phyloP scores from a whole-genome alignment of 139 green algal genomes.

The Penium margaritaceum region DNA sequence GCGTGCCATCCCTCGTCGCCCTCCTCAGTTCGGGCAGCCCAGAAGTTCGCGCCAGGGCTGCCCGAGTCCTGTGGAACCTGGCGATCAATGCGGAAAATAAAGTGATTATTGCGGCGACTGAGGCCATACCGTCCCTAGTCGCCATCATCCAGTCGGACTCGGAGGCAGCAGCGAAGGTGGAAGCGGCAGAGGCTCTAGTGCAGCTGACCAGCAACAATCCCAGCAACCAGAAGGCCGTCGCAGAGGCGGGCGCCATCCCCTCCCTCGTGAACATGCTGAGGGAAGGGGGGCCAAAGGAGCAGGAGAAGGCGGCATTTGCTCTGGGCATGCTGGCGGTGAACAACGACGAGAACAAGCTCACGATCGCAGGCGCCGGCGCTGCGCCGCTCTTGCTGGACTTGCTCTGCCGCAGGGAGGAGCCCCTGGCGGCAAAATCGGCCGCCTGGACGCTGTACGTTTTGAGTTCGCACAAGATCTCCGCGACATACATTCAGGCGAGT shows the following conservation, averaged over 20 bases:
- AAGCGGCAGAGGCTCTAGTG: neutral
- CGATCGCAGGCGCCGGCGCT: neutral
- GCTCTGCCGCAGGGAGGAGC: neutral
- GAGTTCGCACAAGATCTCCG: neutral
- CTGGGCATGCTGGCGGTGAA: neutral
- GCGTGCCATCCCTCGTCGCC: neutral
- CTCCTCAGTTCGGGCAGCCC: neutral
- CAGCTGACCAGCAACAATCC: neutral
- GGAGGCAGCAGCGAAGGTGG: neutral
- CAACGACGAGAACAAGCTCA: constrained; percentile 9
- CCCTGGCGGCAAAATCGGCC: neutral
- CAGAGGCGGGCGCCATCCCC: neutral
- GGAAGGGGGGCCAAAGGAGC: neutral
- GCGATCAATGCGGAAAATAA: constrained; percentile 6
- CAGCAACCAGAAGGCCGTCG: neutral
- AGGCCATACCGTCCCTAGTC: neutral
- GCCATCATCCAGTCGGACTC: constrained; percentile 4
- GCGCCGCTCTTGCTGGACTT: neutral
- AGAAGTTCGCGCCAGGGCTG: neutral
- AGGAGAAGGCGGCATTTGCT: constrained; percentile 4
- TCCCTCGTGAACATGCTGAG: constrained; percentile 9
- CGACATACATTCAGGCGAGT: constrained; percentile 3
- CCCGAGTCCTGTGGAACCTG: constrained; percentile 1
- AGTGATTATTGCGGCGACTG: neutral
- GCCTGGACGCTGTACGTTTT: neutral